Conservation (phyloP, 768 basidiomycete species). For the Podaxis sp. region DNA sequence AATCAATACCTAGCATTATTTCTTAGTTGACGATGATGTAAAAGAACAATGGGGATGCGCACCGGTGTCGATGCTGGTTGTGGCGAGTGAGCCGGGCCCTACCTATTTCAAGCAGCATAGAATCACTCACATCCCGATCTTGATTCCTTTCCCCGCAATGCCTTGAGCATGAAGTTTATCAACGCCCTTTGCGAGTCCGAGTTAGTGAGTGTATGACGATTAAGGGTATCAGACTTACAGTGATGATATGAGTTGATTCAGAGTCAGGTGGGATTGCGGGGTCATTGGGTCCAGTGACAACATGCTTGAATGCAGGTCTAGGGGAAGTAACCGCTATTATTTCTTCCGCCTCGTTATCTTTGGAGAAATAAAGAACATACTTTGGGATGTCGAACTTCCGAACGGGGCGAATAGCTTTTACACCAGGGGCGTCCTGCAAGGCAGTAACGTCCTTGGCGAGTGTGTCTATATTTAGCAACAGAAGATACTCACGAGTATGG, state of each 20-base stretch:
- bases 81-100: background rate
- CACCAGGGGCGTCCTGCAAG: slow-evolving; percentile 42
- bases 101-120: background rate
- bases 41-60: background rate
- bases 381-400: slow-evolving; percentile 35
- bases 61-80: slow-evolving; percentile 46
- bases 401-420: slow-evolving; percentile 58
- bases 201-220: background rate
- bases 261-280: slow-evolving; percentile 39
- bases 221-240: slow-evolving; percentile 28
- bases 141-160: slow-evolving; percentile 58
- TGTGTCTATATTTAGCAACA: background rate
- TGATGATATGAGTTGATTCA: slow-evolving; percentile 49
- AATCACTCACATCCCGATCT: slow-evolving; percentile 54
- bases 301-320: slow-evolving; percentile 41
- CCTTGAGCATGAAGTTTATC: slow-evolving; percentile 62
- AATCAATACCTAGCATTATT: slow-evolving; percentile 38
- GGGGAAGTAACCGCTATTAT: background rate
- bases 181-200: slow-evolving; percentile 42
- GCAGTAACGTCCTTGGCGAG: slow-evolving; percentile 39
- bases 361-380: slow-evolving; percentile 23
- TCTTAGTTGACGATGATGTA: background rate
- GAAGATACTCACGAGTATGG: background rate
- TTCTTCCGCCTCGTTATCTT: background rate
- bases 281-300: slow-evolving; percentile 37